phyloP scores from a whole-genome alignment of 129 eudicot genomes.

The Artemisia annua region DNA sequence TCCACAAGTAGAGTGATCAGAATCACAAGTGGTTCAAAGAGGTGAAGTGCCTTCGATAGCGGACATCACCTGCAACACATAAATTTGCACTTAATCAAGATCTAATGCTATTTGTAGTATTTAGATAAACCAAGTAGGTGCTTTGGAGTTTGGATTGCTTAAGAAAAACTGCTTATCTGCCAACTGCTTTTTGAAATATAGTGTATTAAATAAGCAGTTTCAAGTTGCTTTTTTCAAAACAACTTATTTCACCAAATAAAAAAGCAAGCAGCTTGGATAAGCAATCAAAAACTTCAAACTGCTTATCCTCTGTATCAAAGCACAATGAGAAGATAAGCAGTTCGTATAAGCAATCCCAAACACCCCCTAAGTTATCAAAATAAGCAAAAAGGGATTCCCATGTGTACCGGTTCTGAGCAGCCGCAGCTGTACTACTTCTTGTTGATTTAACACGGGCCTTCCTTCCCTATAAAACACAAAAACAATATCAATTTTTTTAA shows the following conservation, averaged over 20 bases:
- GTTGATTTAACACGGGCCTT: slow-evolving; percentile 91
- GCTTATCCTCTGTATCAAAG: too few species aligned
- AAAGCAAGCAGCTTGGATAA: too few species aligned
- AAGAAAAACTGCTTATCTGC: too few species aligned
- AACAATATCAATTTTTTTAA: slow-evolving; percentile 5
- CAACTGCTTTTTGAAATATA: too few species aligned
- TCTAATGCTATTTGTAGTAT: slow-evolving; percentile 28
- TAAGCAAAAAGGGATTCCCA: slow-evolving; percentile 8
- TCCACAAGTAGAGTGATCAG: slow-evolving; percentile 6
- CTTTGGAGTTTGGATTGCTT: too few species aligned
- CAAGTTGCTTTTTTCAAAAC: too few species aligned
- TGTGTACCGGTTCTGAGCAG: slow-evolving; percentile 57
- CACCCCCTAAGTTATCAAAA: slow-evolving; percentile 28
- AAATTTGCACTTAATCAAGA: slow-evolving; percentile 45
- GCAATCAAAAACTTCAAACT: too few species aligned
- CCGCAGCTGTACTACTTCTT: slow-evolving; percentile 76
- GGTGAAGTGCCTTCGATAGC: slow-evolving; percentile 28
- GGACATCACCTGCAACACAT: slow-evolving; percentile 51
- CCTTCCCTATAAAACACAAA: slow-evolving; percentile 60
- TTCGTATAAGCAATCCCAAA: too few species aligned
- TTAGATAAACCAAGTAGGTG: too few species aligned
- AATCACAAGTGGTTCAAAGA: slow-evolving; percentile 10
- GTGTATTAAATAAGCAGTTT: too few species aligned
- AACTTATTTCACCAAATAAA: too few species aligned
- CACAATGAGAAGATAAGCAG: too few species aligned